phyloP scores from a whole-genome alignment of 306 rosid genomes.

The Aeschynomene evenia region DNA sequence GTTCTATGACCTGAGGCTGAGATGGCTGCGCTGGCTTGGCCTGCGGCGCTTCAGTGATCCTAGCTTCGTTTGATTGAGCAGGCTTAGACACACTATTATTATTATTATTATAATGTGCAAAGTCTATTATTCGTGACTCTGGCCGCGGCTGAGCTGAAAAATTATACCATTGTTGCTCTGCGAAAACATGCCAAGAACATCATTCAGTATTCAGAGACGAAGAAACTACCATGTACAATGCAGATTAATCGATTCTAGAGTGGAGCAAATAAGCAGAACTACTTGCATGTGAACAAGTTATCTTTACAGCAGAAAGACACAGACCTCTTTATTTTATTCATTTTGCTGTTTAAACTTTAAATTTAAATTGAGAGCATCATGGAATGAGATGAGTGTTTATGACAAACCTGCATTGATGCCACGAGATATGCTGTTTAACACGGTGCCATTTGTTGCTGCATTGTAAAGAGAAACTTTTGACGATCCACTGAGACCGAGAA shows the following conservation, averaged over 20 bases:
- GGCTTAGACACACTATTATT: constrained; percentile 7
- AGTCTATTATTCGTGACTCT: constrained; percentile 25
- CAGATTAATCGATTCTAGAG: background rate
- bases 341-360: background rate
- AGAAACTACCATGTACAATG: background rate
- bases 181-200: constrained; percentile 28
- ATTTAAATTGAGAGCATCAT: background rate
- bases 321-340: background rate
- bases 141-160: constrained; percentile 33
- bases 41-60: constrained; percentile 7
- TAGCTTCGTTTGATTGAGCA: constrained; percentile 23
- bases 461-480: constrained; percentile 42
- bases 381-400: constrained; percentile 1
- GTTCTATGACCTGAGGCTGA: constrained; percentile 42
- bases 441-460: constrained; percentile 33
- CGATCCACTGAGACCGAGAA: constrained; percentile 34
- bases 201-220: background rate
- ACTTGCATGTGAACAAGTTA: background rate
- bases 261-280: background rate
- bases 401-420: constrained; percentile 53
- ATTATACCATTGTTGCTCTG: constrained; percentile 37
- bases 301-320: background rate
- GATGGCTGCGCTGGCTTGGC: constrained; percentile 27
- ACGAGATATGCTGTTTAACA: constrained; percentile 18
- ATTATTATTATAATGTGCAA: background rate